These are phyloP conservation scores for Didymella arachidicola DNA, from an alignment of 2,329 filamentous ascomycete genomes.

Conservation along the genomic window DNA sequence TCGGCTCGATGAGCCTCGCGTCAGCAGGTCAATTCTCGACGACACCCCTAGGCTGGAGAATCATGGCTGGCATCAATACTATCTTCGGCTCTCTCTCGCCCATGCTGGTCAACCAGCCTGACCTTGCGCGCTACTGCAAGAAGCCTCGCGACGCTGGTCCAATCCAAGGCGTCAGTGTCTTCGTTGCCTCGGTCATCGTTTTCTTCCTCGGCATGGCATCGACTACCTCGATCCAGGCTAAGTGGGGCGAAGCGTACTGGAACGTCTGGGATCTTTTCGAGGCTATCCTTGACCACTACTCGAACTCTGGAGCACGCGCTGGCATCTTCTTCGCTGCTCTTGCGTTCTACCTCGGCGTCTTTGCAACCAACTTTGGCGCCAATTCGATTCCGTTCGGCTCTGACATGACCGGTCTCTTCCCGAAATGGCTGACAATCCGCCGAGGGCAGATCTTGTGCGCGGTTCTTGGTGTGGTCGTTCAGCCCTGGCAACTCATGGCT, in stretches of 20 bases:
- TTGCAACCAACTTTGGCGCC: conserved; percentile 55
- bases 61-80: conserved; percentile 55
- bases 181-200: conserved; percentile 51
- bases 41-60: conserved; percentile 45
- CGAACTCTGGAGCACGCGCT: conserved; percentile 49
- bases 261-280: conserved; percentile 57
- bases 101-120: conserved; percentile 54
- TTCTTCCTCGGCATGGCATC: conserved; percentile 54
- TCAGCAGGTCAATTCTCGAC: conserved; percentile 16
- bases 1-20: conserved; percentile 27
- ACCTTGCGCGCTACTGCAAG: conserved; percentile 53
- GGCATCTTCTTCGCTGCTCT: conserved; percentile 52
- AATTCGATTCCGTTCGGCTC: conserved; percentile 55
- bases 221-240: conserved; percentile 47
- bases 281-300: conserved; percentile 53
- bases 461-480: conserved; percentile 41
- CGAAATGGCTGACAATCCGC: conserved; percentile 54
- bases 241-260: conserved; percentile 53
- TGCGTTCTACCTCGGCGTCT: conserved; percentile 50
- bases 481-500: conserved; percentile 53
- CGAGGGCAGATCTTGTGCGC: conserved; percentile 53
- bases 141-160: conserved; percentile 39
- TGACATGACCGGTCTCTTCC: conserved; percentile 54
- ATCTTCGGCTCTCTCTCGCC: conserved; percentile 53
- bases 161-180: conserved; percentile 48